Base-by-base conservation (phyloP, 176 grass and related monocot genomes). In the Melocanna baccifera region DNA sequence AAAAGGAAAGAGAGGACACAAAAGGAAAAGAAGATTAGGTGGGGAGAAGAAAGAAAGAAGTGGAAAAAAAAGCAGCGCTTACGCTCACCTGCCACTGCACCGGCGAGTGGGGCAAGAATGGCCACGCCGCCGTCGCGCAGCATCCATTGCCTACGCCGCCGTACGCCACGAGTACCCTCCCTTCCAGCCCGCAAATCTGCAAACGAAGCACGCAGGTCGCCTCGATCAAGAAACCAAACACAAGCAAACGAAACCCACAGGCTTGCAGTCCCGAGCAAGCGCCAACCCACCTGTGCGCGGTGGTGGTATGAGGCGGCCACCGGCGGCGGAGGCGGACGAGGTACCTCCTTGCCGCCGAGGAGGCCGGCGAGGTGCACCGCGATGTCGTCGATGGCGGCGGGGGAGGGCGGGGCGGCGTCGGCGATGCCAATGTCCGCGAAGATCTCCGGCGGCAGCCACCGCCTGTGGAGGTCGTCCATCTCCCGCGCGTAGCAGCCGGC, bases 391-490 rank as follows among this genome's bases (percentile, higher is more conserved):
- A 83, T 68, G 72, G n/a, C 73, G 23, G 40, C 77, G 69, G 66
- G 32, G 36, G 32, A 59, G 12, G 56, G 51, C 63, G 22, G 16
- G 3, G 69, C 26, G 15, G 7, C n/a, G 61, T 43, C 77, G 52
- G 42, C 19, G 83, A 88, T 84, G 81, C 92, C 92, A 72, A 94
- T 78, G 82, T 94, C 92, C 0, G 68, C 67, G 42, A 92, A 79
- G 46, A 92, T 87, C 82, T 90, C 92, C 23, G 69, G 79, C 46
- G 90, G 87, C 36, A 92, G 82, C 87, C 92, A 94, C 53, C 90
- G 69, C 62, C 83, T 57, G 88, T 92, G 85, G 16, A 87, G 74
- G 63, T 92, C 85, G 39, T 89, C 89, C 23, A 87, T 83, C 39
- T 94, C 88, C 14, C 25, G 32, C 55, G 63, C 22, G 76, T 39